Base-by-base conservation (phyloP, 208 protist genomes). In the Leishmania tarentolae region DNA sequence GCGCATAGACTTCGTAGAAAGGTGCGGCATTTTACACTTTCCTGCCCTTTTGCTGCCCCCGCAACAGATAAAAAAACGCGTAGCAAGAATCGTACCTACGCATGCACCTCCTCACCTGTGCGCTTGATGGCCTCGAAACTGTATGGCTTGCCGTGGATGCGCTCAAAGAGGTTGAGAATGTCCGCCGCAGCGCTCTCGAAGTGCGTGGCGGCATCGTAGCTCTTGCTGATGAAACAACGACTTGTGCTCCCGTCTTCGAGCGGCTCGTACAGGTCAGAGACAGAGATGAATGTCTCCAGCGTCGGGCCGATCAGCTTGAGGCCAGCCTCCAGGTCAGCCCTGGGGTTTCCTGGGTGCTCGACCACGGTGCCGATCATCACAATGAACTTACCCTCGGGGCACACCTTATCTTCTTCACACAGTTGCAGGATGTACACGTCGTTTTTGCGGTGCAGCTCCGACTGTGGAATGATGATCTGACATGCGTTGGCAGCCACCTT, bases 351-450 rank as follows among this genome's bases (percentile, higher is more conserved):
- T 21, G 77, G 68, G 73, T 99, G 99, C 88, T 99, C 99, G 35
- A 99, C 98, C 11, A 95, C 98, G 35, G 99, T 99, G 46, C 93
- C 95, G 74, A 99, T 98, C 81, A 99, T 99, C 69, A 97, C 99
- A 78, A 99, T 94, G 90, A 96, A 99, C 85, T 98, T 98, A 40
- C 98, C 98, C 75, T 99, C 92, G 3, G 99, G 91, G 86, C 96
- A 98, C 57, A 99, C 99, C 77, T 98, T 96, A 85, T 99, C 98
- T 46, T 90, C 86, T 19, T 86, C 88, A 11, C 96, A 98, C 56
- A 99, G 91, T 73, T 93, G 89, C 73, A 98, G 93, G 35, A 99
- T 91, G 93, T 99, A 99, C 83, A 99, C 98, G 87, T 99, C 99
- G 81, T 95, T 93, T 69, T 98, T 93, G 37, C 99, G 87, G 56